Evolutionary conservation across 805 yeast species (phyloP).

Genomic region (Metschnikowia sp.): DNA sequence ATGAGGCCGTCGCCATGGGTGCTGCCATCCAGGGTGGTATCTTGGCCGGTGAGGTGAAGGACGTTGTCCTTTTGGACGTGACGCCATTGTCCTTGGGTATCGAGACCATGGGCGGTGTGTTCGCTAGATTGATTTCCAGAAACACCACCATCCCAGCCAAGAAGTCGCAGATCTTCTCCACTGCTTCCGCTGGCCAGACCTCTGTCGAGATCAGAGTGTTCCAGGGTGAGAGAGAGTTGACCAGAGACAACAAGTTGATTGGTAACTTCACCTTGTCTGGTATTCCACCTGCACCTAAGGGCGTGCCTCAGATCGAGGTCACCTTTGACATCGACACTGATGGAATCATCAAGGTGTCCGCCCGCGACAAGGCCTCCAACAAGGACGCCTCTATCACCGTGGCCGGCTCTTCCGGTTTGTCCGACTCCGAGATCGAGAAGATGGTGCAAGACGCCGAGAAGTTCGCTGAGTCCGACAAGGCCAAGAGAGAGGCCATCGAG

Average conservation of each 20-base stretch:
- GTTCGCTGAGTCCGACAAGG: slow-evolving; percentile 83
- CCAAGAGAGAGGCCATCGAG: slow-evolving; percentile 80
- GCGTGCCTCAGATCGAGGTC: slow-evolving; percentile 92
- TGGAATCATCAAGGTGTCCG: slow-evolving; percentile 94
- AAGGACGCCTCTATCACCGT: slow-evolving; percentile 94
- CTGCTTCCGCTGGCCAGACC: slow-evolving; percentile 95
- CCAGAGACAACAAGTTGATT: slow-evolving; percentile 94
- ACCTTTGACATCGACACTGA: slow-evolving; percentile 96
- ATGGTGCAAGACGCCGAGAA: slow-evolving; percentile 91
- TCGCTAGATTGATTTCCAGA: slow-evolving; percentile 86
- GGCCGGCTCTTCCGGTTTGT: slow-evolving; percentile 92
- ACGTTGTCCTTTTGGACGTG: slow-evolving; percentile 84
- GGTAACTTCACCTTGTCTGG: slow-evolving; percentile 96
- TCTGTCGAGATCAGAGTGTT: slow-evolving; percentile 95
- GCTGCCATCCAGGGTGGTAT: slow-evolving; percentile 99
- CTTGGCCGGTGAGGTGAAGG: slow-evolving; percentile 90
- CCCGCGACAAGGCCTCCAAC: slow-evolving; percentile 89
- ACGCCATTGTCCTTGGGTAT: slow-evolving; percentile 91
- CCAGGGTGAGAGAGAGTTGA: slow-evolving; percentile 99
- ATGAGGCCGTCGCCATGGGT: slow-evolving; percentile 92
- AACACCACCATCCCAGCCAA: slow-evolving; percentile 96
- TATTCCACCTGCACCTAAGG: slow-evolving; percentile 94
- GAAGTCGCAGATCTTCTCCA: slow-evolving; percentile 92
- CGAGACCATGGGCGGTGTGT: slow-evolving; percentile 97
- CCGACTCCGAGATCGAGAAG: slow-evolving; percentile 84